These are phyloP conservation scores for Talaromyces sp. DNA, from an alignment of 2,329 filamentous ascomycete species.

Conservation along the genomic window DNA sequence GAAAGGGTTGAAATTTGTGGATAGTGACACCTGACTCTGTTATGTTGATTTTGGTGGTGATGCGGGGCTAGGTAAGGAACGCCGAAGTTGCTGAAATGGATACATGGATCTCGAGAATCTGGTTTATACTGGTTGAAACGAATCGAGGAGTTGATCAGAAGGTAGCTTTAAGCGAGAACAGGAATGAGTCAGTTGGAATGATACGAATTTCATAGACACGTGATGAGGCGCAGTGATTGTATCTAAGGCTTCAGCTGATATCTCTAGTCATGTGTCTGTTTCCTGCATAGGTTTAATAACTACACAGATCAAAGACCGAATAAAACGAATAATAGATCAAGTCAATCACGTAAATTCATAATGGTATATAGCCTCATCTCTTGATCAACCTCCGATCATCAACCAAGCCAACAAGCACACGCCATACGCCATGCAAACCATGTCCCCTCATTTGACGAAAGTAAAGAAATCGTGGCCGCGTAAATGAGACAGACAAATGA, in stretches of 20 bases:
- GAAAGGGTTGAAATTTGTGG: background rate
- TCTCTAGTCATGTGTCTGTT: background rate
- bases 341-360: slow-evolving; percentile 10
- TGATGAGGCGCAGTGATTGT: background rate
- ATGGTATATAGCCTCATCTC: slow-evolving; percentile 19
- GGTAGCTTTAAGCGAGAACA: background rate
- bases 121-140: background rate
- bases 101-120: background rate
- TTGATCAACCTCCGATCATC: slow-evolving; percentile 7
- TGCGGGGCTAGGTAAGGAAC: slow-evolving; percentile 5
- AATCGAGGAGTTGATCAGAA: background rate
- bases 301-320: background rate
- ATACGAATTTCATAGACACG: too few relatives aligned
- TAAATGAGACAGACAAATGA: slow-evolving; percentile 7
- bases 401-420: slow-evolving; percentile 16
- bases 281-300: background rate
- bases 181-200: too few relatives aligned
- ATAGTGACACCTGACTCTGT: background rate
- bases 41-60: background rate
- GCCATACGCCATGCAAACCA: slow-evolving; percentile 18
- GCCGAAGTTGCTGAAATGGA: background rate
- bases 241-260: background rate
- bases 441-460: slow-evolving; percentile 7
- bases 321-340: background rate
- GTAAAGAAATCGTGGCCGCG: slow-evolving; percentile 15